Evolutionary conservation across 1,284 basidiomycete genomes (phyloP).

Genomic region (Ganoderma sinense): DNA sequence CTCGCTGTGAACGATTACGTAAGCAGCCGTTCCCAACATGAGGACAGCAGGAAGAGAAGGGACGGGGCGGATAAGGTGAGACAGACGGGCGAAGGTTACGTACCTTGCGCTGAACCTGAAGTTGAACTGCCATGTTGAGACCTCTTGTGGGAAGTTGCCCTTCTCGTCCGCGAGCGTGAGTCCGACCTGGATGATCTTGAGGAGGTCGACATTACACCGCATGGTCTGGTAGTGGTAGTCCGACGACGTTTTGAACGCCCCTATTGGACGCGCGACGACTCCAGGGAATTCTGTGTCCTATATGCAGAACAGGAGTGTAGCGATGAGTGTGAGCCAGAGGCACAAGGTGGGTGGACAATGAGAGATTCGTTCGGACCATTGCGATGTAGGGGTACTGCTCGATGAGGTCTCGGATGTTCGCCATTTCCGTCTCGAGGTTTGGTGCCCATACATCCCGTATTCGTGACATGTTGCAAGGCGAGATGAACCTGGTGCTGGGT

Average conservation of each 20-base stretch:
- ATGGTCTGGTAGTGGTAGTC: slow-evolving; percentile 99
- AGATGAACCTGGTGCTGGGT: background rate
- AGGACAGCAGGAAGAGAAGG: slow-evolving; percentile 4
- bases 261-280: slow-evolving; percentile 97
- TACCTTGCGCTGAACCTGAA: slow-evolving; percentile 93
- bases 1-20: slow-evolving; percentile 60
- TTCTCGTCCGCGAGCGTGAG: slow-evolving; percentile 95
- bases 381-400: slow-evolving; percentile 95
- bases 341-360: slow-evolving; percentile 18
- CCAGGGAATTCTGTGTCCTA: slow-evolving; percentile 99
- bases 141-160: slow-evolving; percentile 88
- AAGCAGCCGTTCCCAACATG: slow-evolving; percentile 25
- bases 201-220: slow-evolving; percentile 97
- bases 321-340: slow-evolving; percentile 1
- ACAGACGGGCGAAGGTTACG: slow-evolving; percentile 41
- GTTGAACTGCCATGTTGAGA: slow-evolving; percentile 99
- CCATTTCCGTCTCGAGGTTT: slow-evolving; percentile 94
- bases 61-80: background rate
- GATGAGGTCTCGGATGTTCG: slow-evolving; percentile 84
- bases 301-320: slow-evolving; percentile 25
- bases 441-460: slow-evolving; percentile 95
- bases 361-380: slow-evolving; percentile 71
- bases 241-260: slow-evolving; percentile 94
- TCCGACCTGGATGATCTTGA: slow-evolving; percentile 98
- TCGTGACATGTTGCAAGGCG: slow-evolving; percentile 55